A percentile compares a stretch with the other conserved stretches of the same genome.
These are phyloP conservation scores for Ogataea methanolica DNA, from an alignment of 805 yeast species.

Conservation along the genomic window DNA sequence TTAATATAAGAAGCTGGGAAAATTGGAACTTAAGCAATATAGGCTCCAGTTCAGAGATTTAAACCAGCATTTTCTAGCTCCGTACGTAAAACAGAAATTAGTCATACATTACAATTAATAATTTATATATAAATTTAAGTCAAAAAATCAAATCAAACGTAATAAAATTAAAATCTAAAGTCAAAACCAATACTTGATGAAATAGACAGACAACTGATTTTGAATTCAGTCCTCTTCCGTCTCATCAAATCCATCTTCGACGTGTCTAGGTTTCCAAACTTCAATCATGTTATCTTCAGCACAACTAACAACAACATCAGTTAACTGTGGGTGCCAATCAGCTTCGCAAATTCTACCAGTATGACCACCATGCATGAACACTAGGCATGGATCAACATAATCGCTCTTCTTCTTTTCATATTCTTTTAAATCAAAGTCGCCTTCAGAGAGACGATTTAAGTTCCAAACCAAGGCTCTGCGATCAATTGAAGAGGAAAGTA, in stretches of 20 bases:
- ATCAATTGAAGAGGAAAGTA: slow-evolving; percentile 61
- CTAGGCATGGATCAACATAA: slow-evolving; percentile 70
- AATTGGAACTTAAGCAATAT: slow-evolving; percentile 9
- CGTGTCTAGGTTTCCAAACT: slow-evolving; percentile 65
- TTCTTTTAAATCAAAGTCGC: slow-evolving; percentile 49
- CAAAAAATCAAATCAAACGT: background rate
- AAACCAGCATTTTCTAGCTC: too few species aligned
- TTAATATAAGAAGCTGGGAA: slow-evolving; percentile 35
- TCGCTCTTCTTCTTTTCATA: slow-evolving; percentile 48
- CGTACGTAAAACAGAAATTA: too few species aligned
- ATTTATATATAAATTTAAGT: background rate
- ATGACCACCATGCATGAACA: slow-evolving; percentile 86
- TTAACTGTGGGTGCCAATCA: slow-evolving; percentile 59
- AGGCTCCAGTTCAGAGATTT: background rate
- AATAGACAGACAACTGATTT: background rate
- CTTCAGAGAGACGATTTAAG: slow-evolving; percentile 50
- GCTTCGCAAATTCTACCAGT: slow-evolving; percentile 63
- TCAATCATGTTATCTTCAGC: slow-evolving; percentile 76
- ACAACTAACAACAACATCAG: slow-evolving; percentile 57
- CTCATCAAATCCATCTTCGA: slow-evolving; percentile 33
- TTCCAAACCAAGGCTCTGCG: slow-evolving; percentile 76
- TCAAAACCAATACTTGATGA: background rate
- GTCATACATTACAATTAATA: too few species aligned
- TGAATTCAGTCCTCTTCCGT: slow-evolving; percentile 25
- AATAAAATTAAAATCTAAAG: background rate